Evolutionary conservation across 768 basidiomycete genomes (phyloP).

Genomic region (Amanita pseudoporphyria): DNA sequence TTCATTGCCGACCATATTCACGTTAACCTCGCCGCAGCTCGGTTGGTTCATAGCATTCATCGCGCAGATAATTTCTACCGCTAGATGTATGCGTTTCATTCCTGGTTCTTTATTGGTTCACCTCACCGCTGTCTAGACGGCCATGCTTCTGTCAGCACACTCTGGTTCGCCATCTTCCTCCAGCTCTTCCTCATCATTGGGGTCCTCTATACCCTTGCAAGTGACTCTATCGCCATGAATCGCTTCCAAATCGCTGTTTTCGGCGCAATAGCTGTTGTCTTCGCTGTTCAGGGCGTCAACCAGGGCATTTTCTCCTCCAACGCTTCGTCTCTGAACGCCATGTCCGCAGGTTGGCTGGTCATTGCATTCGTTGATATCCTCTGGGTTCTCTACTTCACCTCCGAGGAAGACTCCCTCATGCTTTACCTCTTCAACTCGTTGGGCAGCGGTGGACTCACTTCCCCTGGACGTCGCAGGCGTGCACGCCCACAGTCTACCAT

Average conservation of each 20-base stretch:
- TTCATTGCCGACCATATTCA: constrained; percentile 9
- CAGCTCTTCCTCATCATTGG: constrained; percentile 64
- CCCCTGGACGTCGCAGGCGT: constrained; percentile 71
- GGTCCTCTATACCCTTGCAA: constrained; percentile 69
- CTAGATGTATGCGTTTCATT: constrained; percentile 30
- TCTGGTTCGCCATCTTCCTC: constrained; percentile 84
- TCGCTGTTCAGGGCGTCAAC: constrained; percentile 70
- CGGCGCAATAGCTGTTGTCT: constrained; percentile 79
- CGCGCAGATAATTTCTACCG: constrained; percentile 56
- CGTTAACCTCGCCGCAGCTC: constrained; percentile 28
- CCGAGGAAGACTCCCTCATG: constrained; percentile 85
- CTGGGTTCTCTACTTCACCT: constrained; percentile 96
- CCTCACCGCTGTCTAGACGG: constrained; percentile 20
- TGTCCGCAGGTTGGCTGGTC: constrained; percentile 93
- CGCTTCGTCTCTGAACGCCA: constrained; percentile 54
- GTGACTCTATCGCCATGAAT: constrained; percentile 87
- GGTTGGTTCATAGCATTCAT: constrained; percentile 77
- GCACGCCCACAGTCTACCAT: constrained; percentile 53
- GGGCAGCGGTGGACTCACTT: constrained; percentile 76
- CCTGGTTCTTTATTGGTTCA: not conserved
- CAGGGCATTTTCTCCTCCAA: constrained; percentile 47
- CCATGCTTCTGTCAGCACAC: constrained; percentile 42
- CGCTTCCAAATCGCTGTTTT: constrained; percentile 87
- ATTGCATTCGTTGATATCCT: constrained; percentile 86
- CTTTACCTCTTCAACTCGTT: constrained; percentile 83